These are phyloP conservation scores for Rhodotorula sp. DNA, from an alignment of 1,284 basidiomycete species.

Conservation along the genomic window DNA sequence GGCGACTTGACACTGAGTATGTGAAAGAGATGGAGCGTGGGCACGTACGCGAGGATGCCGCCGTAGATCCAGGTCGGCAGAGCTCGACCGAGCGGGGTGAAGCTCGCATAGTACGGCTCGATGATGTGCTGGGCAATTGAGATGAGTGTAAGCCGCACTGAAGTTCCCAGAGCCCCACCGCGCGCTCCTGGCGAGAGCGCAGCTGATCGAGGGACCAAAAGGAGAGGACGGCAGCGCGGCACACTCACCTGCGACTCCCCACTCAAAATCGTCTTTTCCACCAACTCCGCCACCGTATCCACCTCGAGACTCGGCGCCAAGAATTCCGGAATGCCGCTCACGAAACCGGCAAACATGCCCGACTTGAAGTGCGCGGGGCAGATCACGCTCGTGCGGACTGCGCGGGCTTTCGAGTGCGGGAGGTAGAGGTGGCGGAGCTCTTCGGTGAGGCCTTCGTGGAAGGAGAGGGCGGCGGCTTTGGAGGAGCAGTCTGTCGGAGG, in stretches of 20 bases:
- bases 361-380: slow-evolving; percentile 26
- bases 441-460: slow-evolving; percentile 76
- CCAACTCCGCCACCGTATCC: slow-evolving; percentile 19
- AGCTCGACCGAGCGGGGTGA: slow-evolving; percentile 58
- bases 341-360: slow-evolving; percentile 28
- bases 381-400: slow-evolving; percentile 26
- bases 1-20: too few relatives aligned
- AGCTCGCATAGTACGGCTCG: slow-evolving; percentile 67
- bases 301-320: slow-evolving; percentile 31
- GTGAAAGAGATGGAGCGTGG: neutral
- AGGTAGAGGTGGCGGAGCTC: slow-evolving; percentile 72
- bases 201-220: slow-evolving; percentile 44
- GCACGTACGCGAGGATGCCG: slow-evolving; percentile 18
- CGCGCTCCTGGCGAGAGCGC: slow-evolving; percentile 39
- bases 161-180: too few relatives aligned
- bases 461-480: slow-evolving; percentile 73
- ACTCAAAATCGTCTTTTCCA: slow-evolving; percentile 19
- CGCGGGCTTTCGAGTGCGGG: slow-evolving; percentile 5
- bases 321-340: slow-evolving; percentile 6
- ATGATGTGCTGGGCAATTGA: slow-evolving; percentile 26
- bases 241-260: slow-evolving; percentile 45
- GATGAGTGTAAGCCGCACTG: slow-evolving; percentile 50
- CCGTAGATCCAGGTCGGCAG: slow-evolving; percentile 71
- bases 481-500: slow-evolving; percentile 63
- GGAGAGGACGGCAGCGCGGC: slow-evolving; percentile 53